These are phyloP conservation scores for Pleurotus sapidus DNA, from an alignment of 768 basidiomycete species.

Conservation along the genomic window DNA sequence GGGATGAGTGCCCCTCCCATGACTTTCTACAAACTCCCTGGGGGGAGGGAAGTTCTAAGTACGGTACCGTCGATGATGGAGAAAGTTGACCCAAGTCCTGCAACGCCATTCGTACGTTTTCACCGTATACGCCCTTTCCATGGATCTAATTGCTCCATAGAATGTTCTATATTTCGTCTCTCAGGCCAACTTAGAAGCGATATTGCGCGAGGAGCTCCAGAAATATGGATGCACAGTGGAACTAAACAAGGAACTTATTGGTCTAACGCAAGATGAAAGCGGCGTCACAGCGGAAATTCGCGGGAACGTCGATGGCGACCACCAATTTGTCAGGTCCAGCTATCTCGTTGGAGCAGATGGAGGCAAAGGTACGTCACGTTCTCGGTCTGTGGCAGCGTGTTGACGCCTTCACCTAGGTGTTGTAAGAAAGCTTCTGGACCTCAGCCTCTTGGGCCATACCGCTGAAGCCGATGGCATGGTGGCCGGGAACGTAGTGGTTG, in stretches of 20 bases:
- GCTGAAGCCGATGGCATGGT: slow-evolving; percentile 11
- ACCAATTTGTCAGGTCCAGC: slow-evolving; percentile 3
- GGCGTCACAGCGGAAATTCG: slow-evolving; percentile 15
- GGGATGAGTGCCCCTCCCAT: slow-evolving; percentile 4
- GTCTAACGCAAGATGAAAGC: slow-evolving; percentile 15
- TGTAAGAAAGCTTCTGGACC: slow-evolving; percentile 11
- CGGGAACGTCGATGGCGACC: slow-evolving; percentile 2
- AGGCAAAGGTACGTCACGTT: slow-evolving; percentile 9
- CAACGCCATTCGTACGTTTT: slow-evolving; percentile 17
- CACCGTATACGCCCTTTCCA: background rate
- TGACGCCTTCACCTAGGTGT: background rate
- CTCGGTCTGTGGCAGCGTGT: background rate
- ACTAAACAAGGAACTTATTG: slow-evolving; percentile 12
- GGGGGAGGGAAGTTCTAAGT: slow-evolving; percentile 5
- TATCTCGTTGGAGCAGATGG: slow-evolving; percentile 22
- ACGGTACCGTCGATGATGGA: slow-evolving; percentile 5
- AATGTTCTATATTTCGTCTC: slow-evolving; percentile 12
- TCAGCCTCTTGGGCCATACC: slow-evolving; percentile 14
- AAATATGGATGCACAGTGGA: slow-evolving; percentile 18
- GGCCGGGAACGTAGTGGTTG: background rate
- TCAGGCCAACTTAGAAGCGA: slow-evolving; percentile 16
- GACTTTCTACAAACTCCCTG: slow-evolving; percentile 8
- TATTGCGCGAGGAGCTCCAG: slow-evolving; percentile 17
- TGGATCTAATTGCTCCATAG: slow-evolving; percentile 8
- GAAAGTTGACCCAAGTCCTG: slow-evolving; percentile 12